These are phyloP conservation scores for Gyromitra esculenta DNA, from an alignment of 2,329 filamentous ascomycete genomes.

Conservation along the genomic window DNA sequence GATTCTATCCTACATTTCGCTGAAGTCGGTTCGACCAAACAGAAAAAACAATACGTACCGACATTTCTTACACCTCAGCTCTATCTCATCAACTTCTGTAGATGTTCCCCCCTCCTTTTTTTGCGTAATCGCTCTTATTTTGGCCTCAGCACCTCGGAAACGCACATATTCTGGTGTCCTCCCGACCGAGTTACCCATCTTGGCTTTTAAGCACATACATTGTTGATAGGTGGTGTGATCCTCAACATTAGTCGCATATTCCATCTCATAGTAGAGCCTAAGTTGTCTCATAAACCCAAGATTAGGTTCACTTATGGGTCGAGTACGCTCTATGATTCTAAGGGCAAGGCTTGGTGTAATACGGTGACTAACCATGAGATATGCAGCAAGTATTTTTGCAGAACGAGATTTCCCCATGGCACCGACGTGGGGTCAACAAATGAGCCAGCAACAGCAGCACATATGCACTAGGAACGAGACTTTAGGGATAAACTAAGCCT, in stretches of 20 bases:
- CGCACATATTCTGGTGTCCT: slow-evolving; percentile 83
- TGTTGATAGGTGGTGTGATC: slow-evolving; percentile 81
- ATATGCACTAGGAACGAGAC: not conserved
- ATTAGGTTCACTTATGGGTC: slow-evolving; percentile 87
- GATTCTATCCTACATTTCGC: not conserved
- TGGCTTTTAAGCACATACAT: slow-evolving; percentile 74
- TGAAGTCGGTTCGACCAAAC: not conserved
- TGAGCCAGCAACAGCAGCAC: slow-evolving; percentile 9
- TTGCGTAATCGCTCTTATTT: slow-evolving; percentile 62
- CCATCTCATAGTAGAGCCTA: slow-evolving; percentile 86
- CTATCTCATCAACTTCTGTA: slow-evolving; percentile 61
- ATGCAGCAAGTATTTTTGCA: slow-evolving; percentile 83
- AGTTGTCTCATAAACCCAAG: slow-evolving; percentile 90
- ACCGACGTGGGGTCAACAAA: slow-evolving; percentile 64
- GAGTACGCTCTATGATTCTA: slow-evolving; percentile 72
- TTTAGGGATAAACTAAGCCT: not conserved
- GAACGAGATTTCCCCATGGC: slow-evolving; percentile 97
- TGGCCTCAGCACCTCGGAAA: slow-evolving; percentile 78
- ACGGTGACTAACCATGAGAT: slow-evolving; percentile 75
- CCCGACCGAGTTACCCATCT: slow-evolving; percentile 75
- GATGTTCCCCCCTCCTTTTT: slow-evolving; percentile 52
- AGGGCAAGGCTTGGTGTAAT: slow-evolving; percentile 70
- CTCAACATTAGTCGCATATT: slow-evolving; percentile 75
- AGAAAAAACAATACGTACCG: slow-evolving; percentile 65
- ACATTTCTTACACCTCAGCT: slow-evolving; percentile 91